Evolutionary conservation across 2,329 filamentous ascomycete species (phyloP).

Genomic region (Colletotrichum tropicale): DNA sequence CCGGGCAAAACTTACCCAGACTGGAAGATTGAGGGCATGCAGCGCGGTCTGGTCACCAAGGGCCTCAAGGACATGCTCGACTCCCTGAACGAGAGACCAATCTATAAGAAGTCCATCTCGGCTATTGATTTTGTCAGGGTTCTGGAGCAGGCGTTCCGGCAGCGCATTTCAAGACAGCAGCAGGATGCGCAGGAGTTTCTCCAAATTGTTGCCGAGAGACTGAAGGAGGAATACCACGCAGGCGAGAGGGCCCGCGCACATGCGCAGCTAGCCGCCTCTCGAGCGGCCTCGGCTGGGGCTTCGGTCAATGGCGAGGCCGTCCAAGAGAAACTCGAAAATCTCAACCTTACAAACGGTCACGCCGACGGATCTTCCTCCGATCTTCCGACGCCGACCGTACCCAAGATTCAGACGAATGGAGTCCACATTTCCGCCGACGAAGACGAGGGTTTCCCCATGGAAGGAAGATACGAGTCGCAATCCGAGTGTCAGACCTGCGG

Average conservation of each 20-base stretch:
- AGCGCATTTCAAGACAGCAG: slow-evolving; percentile 90
- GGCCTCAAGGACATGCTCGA: slow-evolving; percentile 94
- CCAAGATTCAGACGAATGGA: slow-evolving; percentile 18
- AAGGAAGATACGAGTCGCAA: slow-evolving; percentile 91
- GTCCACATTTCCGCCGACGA: slow-evolving; percentile 10
- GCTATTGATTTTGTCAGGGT: slow-evolving; percentile 83
- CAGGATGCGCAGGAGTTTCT: slow-evolving; percentile 98
- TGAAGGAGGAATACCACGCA: slow-evolving; percentile 94
- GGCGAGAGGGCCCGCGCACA: slow-evolving; percentile 74
- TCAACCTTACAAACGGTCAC: slow-evolving; percentile 23
- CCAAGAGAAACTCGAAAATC: slow-evolving; percentile 32
- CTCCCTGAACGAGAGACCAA: slow-evolving; percentile 88
- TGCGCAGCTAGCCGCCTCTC: slow-evolving; percentile 42
- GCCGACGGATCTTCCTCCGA: slow-evolving; percentile 13
- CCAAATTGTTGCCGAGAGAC: slow-evolving; percentile 88
- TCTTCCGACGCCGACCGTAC: slow-evolving; percentile 8
- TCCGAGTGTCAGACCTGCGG: slow-evolving; percentile 90
- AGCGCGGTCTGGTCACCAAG: slow-evolving; percentile 81
- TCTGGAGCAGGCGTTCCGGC: slow-evolving; percentile 84
- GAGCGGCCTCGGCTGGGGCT: slow-evolving; percentile 9
- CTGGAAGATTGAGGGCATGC: slow-evolving; percentile 71
- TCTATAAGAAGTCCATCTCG: slow-evolving; percentile 92
- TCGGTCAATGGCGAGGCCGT: slow-evolving; percentile 26
- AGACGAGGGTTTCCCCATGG: slow-evolving; percentile 77
- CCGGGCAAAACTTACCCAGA: slow-evolving; percentile 49